Evolutionary conservation across 352 stramenopile species (phyloP), one percentile per base, ranked within the genome.

Genomic region (Phytophthora melonis): DNA sequence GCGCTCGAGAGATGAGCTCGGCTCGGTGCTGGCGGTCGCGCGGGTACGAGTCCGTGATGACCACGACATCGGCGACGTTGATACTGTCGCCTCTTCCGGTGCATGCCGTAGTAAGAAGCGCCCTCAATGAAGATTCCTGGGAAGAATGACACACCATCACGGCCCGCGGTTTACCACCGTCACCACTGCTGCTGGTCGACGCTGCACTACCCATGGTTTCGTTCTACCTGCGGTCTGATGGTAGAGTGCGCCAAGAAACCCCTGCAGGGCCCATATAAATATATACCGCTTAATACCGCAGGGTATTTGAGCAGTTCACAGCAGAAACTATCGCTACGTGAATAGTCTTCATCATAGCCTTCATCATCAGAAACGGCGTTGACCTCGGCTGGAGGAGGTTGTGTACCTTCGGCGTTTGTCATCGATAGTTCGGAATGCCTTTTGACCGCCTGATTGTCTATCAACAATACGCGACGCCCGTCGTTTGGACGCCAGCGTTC

Each of bases 11-110:
- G 7, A 91, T 56, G 13, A 88, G 25, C 0, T 77, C 71, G 5
- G 73, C 63, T 0, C 79, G 79, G 3, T 75, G 58, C 25, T 88
- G 70, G 7, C 68, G 52, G 56, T 89, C 78, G 7, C 41, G 49
- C 19, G 83, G 83, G 19, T 64, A 87, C 1, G 11, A 21, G 18
- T 89, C 81, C 1, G 80, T 89, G 16, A 89, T 39, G 25, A 88
- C 58, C 14, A 82, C 41, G 8, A 80, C 18, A 55, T 80, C 63
- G 5, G 56, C 50, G 11, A 59, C 27, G 34, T 27, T 54, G 36
- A 27, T 63, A 23, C 14, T 9, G 13, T 72, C 57, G 43, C 27
- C 41, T 45, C 23, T 36, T 19, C 25, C 55, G 27, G 27, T 32
- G 5, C 10, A 5, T 1, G 36, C 64, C 6, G 47, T 23, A 25